phyloP scores from a whole-genome alignment of 2,329 filamentous ascomycete genomes.

The Diaporthe sp. region DNA sequence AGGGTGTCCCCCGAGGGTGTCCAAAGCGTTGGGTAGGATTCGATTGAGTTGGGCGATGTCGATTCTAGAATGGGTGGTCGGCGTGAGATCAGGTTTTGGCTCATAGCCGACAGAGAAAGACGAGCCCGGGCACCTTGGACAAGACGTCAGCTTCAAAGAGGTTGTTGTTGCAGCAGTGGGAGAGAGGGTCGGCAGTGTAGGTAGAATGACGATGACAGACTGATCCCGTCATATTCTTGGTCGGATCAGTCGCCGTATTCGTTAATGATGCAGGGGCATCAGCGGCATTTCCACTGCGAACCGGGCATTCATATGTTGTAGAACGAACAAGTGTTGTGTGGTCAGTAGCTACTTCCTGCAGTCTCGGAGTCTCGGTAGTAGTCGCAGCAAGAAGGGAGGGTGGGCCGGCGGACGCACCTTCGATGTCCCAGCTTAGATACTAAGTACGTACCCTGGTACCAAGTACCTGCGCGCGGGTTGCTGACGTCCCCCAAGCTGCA shows the following conservation, averaged over 20 bases:
- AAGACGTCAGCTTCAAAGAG: not conserved
- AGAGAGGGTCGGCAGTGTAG: not conserved
- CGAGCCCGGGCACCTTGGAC: not conserved
- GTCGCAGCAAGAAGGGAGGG: not conserved
- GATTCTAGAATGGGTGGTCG: not conserved
- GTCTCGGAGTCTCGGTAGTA: not conserved
- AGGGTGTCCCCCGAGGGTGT: slow-evolving; percentile 17
- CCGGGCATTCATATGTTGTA: slow-evolving; percentile 9
- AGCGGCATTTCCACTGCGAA: not conserved
- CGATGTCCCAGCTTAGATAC: not conserved
- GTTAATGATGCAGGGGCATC: not conserved
- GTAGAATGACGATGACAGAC: not conserved
- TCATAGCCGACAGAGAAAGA: not conserved
- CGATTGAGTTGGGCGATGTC: slow-evolving; percentile 5
- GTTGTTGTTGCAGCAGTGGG: not conserved
- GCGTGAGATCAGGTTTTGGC: not conserved
- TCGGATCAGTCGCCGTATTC: not conserved
- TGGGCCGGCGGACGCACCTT: not conserved
- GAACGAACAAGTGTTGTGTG: not conserved
- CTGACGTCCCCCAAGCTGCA: slow-evolving; percentile 9
- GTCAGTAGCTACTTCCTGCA: not conserved
- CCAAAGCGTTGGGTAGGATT: not conserved
- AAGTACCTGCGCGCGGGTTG: not conserved
- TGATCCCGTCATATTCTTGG: not conserved
- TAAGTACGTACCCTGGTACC: not conserved